These are phyloP conservation scores for Plectosphaerella plurivora DNA, from an alignment of 2,329 filamentous ascomycete species.

Conservation along the genomic window DNA sequence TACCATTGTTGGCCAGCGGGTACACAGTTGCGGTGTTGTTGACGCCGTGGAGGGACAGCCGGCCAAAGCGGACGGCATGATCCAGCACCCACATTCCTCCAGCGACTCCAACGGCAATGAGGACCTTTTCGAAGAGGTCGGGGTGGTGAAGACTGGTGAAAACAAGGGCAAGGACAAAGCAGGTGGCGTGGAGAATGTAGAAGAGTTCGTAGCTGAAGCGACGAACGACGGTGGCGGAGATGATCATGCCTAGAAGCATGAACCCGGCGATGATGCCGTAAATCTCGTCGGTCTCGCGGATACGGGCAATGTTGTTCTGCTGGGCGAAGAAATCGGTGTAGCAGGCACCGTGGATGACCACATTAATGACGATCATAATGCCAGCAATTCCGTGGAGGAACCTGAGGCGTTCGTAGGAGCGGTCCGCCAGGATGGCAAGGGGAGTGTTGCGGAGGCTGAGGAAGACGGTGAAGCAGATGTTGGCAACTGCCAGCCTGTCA, in stretches of 20 bases:
- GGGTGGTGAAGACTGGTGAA: slow-evolving; percentile 49
- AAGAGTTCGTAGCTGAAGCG: slow-evolving; percentile 52
- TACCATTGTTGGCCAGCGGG: slow-evolving; percentile 49
- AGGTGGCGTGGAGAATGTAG: slow-evolving; percentile 46
- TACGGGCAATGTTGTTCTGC: slow-evolving; percentile 17
- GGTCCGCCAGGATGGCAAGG: slow-evolving; percentile 44
- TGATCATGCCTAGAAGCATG: slow-evolving; percentile 37
- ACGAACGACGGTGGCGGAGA: slow-evolving; percentile 38
- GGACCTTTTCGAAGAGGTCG: slow-evolving; percentile 28
- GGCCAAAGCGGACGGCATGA: slow-evolving; percentile 39
- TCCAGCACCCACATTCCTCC: slow-evolving; percentile 46
- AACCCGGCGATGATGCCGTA: slow-evolving; percentile 45
- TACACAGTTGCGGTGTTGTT: slow-evolving; percentile 49
- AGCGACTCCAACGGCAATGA: slow-evolving; percentile 35
- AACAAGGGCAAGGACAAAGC: slow-evolving; percentile 44
- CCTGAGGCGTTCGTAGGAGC: slow-evolving; percentile 56
- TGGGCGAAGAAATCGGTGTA: slow-evolving; percentile 37
- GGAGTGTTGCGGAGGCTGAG: slow-evolving; percentile 55
- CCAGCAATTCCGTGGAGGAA: slow-evolving; percentile 51
- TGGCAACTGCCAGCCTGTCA: slow-evolving; percentile 33
- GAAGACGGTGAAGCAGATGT: slow-evolving; percentile 48
- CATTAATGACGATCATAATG: slow-evolving; percentile 39
- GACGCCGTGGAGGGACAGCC: slow-evolving; percentile 37
- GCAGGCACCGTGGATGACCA: slow-evolving; percentile 39
- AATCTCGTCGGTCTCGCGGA: slow-evolving; percentile 34